A percentile compares a stretch with the other conserved stretches of the same genome.
phyloP scores from a whole-genome alignment of 805 yeast species.

The Suhomyces faveliae region DNA sequence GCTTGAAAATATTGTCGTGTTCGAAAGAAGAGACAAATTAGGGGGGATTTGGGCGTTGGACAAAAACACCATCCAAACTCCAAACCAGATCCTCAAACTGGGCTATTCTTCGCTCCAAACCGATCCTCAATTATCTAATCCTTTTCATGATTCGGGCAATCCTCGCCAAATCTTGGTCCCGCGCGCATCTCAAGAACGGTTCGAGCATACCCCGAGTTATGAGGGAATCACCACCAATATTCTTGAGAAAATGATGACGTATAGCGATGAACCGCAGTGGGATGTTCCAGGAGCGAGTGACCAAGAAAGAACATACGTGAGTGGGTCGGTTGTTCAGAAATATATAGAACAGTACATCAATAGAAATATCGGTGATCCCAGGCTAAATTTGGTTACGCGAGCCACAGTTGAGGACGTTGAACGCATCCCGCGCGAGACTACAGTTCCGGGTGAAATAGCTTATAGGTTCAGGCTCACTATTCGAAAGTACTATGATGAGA shows the following conservation, averaged over 20 bases:
- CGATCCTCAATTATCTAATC: constrained; percentile 31
- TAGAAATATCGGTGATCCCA: constrained; percentile 17
- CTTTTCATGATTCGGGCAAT: constrained; percentile 16
- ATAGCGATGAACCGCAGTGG: constrained; percentile 41
- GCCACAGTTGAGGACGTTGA: constrained; percentile 42
- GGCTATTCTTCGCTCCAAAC: constrained; percentile 20
- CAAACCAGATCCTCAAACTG: constrained; percentile 18
- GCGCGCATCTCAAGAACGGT: constrained; percentile 24
- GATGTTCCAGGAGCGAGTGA: constrained; percentile 17
- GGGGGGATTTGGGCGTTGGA: constrained; percentile 49
- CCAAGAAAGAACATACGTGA: constrained; percentile 25
- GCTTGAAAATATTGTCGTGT: constrained; percentile 35
- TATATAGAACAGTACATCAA: constrained; percentile 30
- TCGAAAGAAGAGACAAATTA: constrained; percentile 37
- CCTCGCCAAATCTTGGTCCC: constrained; percentile 10
- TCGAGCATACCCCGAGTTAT: constrained; percentile 30
- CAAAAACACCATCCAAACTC: constrained; percentile 18
- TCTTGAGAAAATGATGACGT: constrained; percentile 47
- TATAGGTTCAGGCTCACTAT: constrained; percentile 29
- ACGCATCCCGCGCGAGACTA: constrained; percentile 13
- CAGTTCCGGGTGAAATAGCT: constrained; percentile 4
- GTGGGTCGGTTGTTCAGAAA: constrained; percentile 23
- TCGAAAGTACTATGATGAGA: constrained; percentile 21
- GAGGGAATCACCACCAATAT: constrained; percentile 35
- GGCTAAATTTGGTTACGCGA: constrained; percentile 22